A percentile compares a stretch with the other conserved stretches of the same genome.
phyloP scores from a whole-genome alignment of 1,284 basidiomycete species.

The Tilletia indica region DNA sequence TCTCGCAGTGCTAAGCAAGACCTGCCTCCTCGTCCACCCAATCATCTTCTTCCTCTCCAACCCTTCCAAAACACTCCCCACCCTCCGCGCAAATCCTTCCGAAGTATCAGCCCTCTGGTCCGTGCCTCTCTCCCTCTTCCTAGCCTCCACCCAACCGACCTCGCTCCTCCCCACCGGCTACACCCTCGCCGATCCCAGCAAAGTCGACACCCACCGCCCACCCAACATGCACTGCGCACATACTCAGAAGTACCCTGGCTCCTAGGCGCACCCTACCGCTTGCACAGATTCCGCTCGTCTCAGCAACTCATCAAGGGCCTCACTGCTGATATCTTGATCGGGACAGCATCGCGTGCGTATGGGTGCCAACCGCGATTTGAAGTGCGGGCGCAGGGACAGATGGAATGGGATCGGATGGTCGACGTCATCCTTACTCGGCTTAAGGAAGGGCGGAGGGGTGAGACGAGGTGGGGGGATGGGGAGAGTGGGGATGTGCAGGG shows the following conservation, averaged over 20 bases:
- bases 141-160: slow-evolving; percentile 21
- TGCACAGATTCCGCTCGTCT: slow-evolving; percentile 32
- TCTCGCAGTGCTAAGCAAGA: slow-evolving; percentile 30
- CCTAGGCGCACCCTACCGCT: slow-evolving; percentile 23
- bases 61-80: slow-evolving; percentile 18
- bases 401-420: slow-evolving; percentile 33
- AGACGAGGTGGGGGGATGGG: slow-evolving; percentile 37
- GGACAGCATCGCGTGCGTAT: slow-evolving; percentile 25
- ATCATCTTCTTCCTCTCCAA: slow-evolving; percentile 30
- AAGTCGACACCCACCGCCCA: slow-evolving; percentile 33
- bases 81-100: slow-evolving; percentile 24
- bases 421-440: slow-evolving; percentile 29
- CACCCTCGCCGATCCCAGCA: slow-evolving; percentile 24
- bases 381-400: slow-evolving; percentile 17
- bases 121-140: slow-evolving; percentile 23
- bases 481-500: slow-evolving; percentile 37
- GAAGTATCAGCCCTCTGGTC: slow-evolving; percentile 38
- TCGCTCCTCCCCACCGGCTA: background rate
- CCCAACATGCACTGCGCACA: slow-evolving; percentile 31
- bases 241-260: slow-evolving; percentile 41
- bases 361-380: slow-evolving; percentile 11
- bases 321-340: slow-evolving; percentile 36
- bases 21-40: slow-evolving; percentile 38
- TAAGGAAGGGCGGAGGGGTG: slow-evolving; percentile 21
- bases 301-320: slow-evolving; percentile 38